Evolutionary conservation across 495 filamentous ascomycete species (phyloP).

Genomic region (Penicillium malachiteum): DNA sequence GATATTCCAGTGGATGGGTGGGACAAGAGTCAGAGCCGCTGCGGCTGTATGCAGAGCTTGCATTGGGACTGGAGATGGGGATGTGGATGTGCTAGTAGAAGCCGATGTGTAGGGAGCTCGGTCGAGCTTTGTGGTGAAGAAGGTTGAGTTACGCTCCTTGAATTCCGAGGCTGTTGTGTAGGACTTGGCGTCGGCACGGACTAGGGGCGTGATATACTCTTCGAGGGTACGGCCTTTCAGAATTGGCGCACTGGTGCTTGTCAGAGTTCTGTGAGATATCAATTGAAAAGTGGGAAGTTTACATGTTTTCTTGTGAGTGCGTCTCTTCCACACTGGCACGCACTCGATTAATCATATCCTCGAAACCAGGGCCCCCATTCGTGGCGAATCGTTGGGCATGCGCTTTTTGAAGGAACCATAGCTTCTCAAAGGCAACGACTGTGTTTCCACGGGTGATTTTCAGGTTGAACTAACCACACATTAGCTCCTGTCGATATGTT

Average conservation of each 20-base stretch:
- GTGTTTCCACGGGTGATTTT: constrained; percentile 89
- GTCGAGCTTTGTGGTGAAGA: constrained; percentile 55
- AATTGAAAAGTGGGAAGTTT: constrained; percentile 10
- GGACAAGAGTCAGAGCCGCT: constrained; percentile 39
- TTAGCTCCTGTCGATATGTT: neutral
- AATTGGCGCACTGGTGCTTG: constrained; percentile 25
- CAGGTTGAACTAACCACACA: constrained; percentile 61
- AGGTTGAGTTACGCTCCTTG: constrained; percentile 56
- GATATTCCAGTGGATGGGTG: constrained; percentile 35
- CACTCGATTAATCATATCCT: constrained; percentile 49
- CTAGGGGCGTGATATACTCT: constrained; percentile 48
- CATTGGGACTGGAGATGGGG: constrained; percentile 27
- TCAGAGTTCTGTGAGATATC: neutral
- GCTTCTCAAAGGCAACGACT: constrained; percentile 76
- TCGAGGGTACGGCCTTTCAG: constrained; percentile 30
- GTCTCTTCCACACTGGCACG: constrained; percentile 31
- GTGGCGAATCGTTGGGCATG: constrained; percentile 55
- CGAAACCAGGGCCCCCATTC: constrained; percentile 36
- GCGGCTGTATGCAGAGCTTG: constrained; percentile 40
- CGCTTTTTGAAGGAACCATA: constrained; percentile 73
- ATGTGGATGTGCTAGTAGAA: constrained; percentile 9
- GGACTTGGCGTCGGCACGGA: constrained; percentile 60
- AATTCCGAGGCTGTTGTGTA: constrained; percentile 61
- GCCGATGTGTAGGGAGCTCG: constrained; percentile 31
- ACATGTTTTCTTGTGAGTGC: constrained; percentile 30